A percentile compares a stretch with the other conserved stretches of the same genome.
phyloP scores from a whole-genome alignment of 768 basidiomycete genomes.

The Mycena latifolia region DNA sequence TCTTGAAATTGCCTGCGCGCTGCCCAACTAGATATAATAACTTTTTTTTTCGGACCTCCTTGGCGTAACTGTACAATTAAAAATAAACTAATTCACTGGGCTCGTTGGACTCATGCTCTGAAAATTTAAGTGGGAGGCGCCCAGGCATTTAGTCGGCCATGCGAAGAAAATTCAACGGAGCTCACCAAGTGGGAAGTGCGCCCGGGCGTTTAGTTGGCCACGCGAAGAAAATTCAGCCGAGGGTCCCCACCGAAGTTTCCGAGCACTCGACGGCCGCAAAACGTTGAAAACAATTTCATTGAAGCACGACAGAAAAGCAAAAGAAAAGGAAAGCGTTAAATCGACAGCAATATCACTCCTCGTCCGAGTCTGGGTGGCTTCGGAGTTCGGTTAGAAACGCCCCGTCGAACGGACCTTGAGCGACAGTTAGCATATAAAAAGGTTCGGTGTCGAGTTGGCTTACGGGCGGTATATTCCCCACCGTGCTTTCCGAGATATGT shows the following conservation, averaged over 20 bases:
- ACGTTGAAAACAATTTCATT: neutral
- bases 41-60: too few species aligned
- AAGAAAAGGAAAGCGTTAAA: conserved; percentile 2
- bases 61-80: too few species aligned
- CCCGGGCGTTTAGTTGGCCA: too few species aligned
- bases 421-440: conserved; percentile 1
- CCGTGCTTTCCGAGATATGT: conserved; percentile 58
- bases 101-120: too few species aligned
- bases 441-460: conserved; percentile 25
- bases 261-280: too few species aligned
- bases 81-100: too few species aligned
- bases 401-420: conserved; percentile 54
- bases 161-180: too few species aligned
- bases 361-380: conserved; percentile 36
- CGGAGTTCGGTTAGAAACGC: conserved; percentile 49
- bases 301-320: conserved; percentile 6
- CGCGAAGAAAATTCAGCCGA: too few species aligned
- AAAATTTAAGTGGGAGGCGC: too few species aligned
- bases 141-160: too few species aligned
- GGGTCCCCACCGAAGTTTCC: too few species aligned
- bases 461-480: conserved; percentile 52
- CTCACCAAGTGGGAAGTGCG: too few species aligned
- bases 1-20: conserved; percentile 56
- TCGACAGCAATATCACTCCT: conserved; percentile 27
- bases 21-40: conserved; percentile 14